phyloP scores from a whole-genome alignment of 208 protist genomes.

The Balamuthia mandrillaris region DNA sequence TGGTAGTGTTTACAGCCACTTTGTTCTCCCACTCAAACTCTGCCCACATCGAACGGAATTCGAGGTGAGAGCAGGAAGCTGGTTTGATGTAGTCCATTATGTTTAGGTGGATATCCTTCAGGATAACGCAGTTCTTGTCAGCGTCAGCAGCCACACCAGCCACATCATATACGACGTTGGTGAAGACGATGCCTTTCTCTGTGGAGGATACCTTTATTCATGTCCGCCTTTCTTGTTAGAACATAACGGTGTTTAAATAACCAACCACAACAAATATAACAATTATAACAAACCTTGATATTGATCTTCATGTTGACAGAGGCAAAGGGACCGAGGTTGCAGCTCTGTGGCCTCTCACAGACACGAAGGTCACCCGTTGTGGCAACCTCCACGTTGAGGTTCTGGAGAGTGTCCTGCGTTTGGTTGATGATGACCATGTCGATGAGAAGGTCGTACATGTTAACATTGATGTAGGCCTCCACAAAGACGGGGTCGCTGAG shows the following conservation, averaged over 20 bases:
- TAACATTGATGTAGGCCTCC: conserved; percentile 92
- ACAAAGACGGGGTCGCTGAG: conserved; percentile 94
- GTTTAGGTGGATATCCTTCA: conserved; percentile 89
- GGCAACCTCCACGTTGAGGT: conserved; percentile 91
- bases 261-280: too few relatives aligned
- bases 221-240: too few relatives aligned
- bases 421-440: conserved; percentile 86
- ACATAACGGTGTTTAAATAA: too few relatives aligned
- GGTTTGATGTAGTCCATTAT: conserved; percentile 97
- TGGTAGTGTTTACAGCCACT: conserved; percentile 81
- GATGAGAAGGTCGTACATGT: conserved; percentile 96
- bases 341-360: conserved; percentile 87
- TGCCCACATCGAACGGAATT: conserved; percentile 95
- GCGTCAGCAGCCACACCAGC: conserved; percentile 41
- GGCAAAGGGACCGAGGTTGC: conserved; percentile 82
- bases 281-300: conserved; percentile 94
- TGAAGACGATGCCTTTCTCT: conserved; percentile 93
- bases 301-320: conserved; percentile 82
- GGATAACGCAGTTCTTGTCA: conserved; percentile 84
- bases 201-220: conserved; percentile 94
- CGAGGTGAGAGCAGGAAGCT: conserved; percentile 74
- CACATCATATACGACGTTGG: conserved; percentile 92
- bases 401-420: conserved; percentile 85
- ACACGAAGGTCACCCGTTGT: conserved; percentile 94
- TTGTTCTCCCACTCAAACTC: conserved; percentile 99